phyloP scores from a whole-genome alignment of 108 stramenopile species.

The Skeletonema potamos region DNA sequence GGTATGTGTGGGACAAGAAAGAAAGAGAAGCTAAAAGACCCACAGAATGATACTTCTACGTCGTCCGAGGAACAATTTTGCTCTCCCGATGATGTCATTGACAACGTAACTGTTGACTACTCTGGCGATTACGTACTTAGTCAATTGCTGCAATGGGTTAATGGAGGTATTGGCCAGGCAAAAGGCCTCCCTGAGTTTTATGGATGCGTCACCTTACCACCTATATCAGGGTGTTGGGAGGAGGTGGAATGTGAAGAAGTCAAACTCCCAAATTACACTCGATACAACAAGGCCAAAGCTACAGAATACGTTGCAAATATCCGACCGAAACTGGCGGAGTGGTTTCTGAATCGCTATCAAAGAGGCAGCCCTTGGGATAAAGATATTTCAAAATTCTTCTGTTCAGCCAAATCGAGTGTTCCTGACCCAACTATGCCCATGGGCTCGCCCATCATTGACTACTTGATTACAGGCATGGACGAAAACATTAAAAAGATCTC shows the following conservation, averaged over 20 bases:
- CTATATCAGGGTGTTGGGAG: constrained; percentile 53
- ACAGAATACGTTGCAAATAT: constrained; percentile 52
- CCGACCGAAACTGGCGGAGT: constrained; percentile 69
- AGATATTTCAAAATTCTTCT: constrained; percentile 61
- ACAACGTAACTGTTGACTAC: constrained; percentile 73
- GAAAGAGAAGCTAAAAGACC: background rate
- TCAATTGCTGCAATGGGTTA: constrained; percentile 86
- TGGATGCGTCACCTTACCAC: constrained; percentile 73
- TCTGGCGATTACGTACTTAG: constrained; percentile 83
- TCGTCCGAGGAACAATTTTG: constrained; percentile 37
- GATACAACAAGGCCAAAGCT: constrained; percentile 22
- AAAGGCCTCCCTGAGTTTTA: constrained; percentile 73
- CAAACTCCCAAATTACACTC: constrained; percentile 29
- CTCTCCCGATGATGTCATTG: constrained; percentile 78
- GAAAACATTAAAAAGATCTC: constrained; percentile 57
- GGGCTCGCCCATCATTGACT: constrained; percentile 88
- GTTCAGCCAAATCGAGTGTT: constrained; percentile 14
- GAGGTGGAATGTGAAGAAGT: constrained; percentile 27
- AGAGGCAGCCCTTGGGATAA: constrained; percentile 80
- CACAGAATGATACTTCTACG: background rate
- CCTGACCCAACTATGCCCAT: constrained; percentile 56
- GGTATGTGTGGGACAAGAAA: constrained; percentile 3
- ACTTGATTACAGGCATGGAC: constrained; percentile 83
- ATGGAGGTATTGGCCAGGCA: constrained; percentile 84
- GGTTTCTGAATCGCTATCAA: constrained; percentile 74